Evolutionary conservation across 2,329 filamentous ascomycete species (phyloP), one percentile per base, ranked within the genome.

Genomic region (Microcyclospora tardicrescens): DNA sequence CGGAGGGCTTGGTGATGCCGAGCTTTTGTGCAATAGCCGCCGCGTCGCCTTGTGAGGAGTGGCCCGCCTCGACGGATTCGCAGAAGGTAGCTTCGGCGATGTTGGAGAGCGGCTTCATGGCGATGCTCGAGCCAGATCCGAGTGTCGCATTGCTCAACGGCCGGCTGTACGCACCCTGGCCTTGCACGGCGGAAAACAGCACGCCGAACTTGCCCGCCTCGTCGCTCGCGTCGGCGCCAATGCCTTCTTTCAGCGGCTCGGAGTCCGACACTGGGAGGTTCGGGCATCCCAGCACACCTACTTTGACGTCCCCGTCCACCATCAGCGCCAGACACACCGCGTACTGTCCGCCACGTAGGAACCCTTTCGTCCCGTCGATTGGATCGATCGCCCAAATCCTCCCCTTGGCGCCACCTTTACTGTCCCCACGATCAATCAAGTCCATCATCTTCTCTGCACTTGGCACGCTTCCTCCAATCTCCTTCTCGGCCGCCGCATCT

Each of bases 311-410:
- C 38, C 89, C 91, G 55, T 96, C 86, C 19, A 93, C 83, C 66
- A 98, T 81, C 52, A 98, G 70, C 28, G 76, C 91, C 5, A 98
- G 73, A 59, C 89, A 95, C 38, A 98, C 86, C 39, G 91, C 93
- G 59, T 98, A 98, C 67, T 98, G 91, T 30, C 87, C 93, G 38
- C 91, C 91, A 45, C 93, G 77, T 43, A 98, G 69, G 67, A 98
- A 98, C 24, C 91, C 93, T 67, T 95, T 94, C 38, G 91, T 98
- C 49, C 91, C 91, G 62, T 98, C 91, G 46, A 98, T 95, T 43
- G 91, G 91, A 62, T 98, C 91, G 41, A 98, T 78, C 31, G 89
- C 84, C 91, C 91, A 98, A 61, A 96, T 84, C 49, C 91, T 73
- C 45, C 85, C 86, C 48, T 68, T 71, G 43, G 65, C 61, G 19